These are phyloP conservation scores for Hyaloscypha variabilis DNA, from an alignment of 495 filamentous ascomycete genomes.

Conservation along the genomic window DNA sequence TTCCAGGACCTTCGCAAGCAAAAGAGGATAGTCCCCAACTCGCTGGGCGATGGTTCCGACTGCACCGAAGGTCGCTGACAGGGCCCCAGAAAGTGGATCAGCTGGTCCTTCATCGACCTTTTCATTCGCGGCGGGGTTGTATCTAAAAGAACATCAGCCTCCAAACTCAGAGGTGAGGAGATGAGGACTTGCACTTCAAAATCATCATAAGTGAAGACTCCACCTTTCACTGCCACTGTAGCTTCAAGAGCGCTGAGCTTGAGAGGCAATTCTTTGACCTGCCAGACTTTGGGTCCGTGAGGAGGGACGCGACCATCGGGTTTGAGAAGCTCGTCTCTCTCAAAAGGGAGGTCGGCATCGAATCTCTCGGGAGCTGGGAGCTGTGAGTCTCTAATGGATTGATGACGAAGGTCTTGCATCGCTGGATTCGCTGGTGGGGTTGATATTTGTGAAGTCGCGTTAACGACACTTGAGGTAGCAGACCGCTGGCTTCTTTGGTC, in stretches of 20 bases:
- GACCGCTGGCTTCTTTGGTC: neutral
- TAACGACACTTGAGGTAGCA: neutral
- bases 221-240: slow-evolving; percentile 7
- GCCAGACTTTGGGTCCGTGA: slow-evolving; percentile 9
- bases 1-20: slow-evolving; percentile 39
- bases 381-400: neutral
- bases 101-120: slow-evolving; percentile 6
- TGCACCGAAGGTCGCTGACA: slow-evolving; percentile 62
- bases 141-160: slow-evolving; percentile 6
- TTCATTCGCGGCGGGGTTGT: neutral
- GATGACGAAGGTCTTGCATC: neutral
- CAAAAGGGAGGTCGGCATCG: slow-evolving; percentile 12
- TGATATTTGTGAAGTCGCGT: neutral
- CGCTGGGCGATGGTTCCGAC: slow-evolving; percentile 62
- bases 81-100: slow-evolving; percentile 56
- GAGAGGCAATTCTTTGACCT: slow-evolving; percentile 12
- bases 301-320: neutral
- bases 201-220: slow-evolving; percentile 9
- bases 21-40: slow-evolving; percentile 60
- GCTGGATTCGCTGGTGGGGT: neutral
- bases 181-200: slow-evolving; percentile 9
- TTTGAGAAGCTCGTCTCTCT: slow-evolving; percentile 8
- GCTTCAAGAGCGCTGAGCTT: slow-evolving; percentile 21
- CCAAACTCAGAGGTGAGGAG: neutral
- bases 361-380: slow-evolving; percentile 1